Conservation (phyloP, 768 basidiomycete species). For the Mycena albidolilacea region DNA sequence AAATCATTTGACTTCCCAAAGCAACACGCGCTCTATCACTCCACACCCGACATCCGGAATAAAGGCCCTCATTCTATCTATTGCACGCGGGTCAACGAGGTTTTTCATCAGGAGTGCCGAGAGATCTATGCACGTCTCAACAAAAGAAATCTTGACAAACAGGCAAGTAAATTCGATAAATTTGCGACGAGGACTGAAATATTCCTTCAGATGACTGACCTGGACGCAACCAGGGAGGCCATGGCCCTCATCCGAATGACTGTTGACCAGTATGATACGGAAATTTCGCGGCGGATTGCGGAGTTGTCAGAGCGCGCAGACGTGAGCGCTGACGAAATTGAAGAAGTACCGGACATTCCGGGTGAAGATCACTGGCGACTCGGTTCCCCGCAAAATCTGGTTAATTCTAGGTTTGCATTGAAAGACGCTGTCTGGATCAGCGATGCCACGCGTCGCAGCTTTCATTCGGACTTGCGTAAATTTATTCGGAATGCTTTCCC, state of each 20-base stretch:
- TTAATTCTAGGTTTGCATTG: neutral
- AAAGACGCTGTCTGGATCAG: slow-evolving; percentile 12
- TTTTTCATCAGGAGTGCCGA: too few species aligned
- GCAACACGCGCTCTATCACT: slow-evolving; percentile 14
- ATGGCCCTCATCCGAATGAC: slow-evolving; percentile 38
- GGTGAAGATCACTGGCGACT: slow-evolving; percentile 26
- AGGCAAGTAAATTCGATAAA: too few species aligned
- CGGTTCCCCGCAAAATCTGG: slow-evolving; percentile 19
- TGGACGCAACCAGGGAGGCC: slow-evolving; percentile 20
- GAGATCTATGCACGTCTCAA: too few species aligned
- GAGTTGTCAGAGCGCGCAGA: neutral
- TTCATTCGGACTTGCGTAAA: slow-evolving; percentile 2
- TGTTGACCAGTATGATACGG: slow-evolving; percentile 30
- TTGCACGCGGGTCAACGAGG: slow-evolving; percentile 29
- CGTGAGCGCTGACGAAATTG: slow-evolving; percentile 4
- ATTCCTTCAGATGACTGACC: slow-evolving; percentile 9
- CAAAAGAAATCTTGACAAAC: too few species aligned
- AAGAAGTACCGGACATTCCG: neutral
- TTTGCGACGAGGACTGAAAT: neutral
- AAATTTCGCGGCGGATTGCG: neutral
- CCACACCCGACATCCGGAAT: neutral
- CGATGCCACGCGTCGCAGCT: neutral
- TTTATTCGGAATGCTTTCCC: slow-evolving; percentile 20
- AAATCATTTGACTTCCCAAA: slow-evolving; percentile 30
- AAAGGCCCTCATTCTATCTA: slow-evolving; percentile 28